A percentile compares a stretch with the other conserved stretches of the same genome.
These are phyloP conservation scores for Macrophomina tecta DNA, from an alignment of 2,329 filamentous ascomycete species.

Conservation along the genomic window DNA sequence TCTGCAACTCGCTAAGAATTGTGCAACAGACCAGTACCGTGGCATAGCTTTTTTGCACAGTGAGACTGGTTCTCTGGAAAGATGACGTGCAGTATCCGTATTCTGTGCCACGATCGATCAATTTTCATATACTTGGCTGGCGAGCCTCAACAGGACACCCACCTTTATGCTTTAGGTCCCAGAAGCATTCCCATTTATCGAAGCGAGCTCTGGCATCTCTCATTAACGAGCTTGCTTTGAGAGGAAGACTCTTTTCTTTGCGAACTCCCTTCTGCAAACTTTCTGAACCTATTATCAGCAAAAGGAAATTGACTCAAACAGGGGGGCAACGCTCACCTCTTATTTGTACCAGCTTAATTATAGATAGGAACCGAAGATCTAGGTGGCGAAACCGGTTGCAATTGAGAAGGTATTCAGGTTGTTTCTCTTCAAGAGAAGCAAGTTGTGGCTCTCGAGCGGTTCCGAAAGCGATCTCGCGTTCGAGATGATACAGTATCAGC, in stretches of 20 bases:
- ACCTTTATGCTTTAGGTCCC: constrained; percentile 3
- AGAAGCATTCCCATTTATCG: not conserved
- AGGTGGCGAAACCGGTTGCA: not conserved
- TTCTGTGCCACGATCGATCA: not conserved
- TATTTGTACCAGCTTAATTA: constrained; percentile 1
- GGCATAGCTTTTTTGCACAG: constrained; percentile 3
- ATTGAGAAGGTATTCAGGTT: not conserved
- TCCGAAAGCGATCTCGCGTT: constrained; percentile 17
- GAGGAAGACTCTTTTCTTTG: not conserved
- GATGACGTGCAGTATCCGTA: not conserved
- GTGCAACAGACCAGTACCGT: not conserved
- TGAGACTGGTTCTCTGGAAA: not conserved
- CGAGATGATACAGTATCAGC: constrained; percentile 15
- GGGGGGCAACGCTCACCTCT: not conserved
- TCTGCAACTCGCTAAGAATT: not conserved
- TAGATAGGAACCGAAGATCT: constrained; percentile 9
- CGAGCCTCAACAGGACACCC: not conserved
- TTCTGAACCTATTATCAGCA: not conserved
- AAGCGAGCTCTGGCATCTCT: not conserved
- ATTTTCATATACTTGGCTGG: not conserved
- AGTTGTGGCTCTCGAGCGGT: constrained; percentile 5
- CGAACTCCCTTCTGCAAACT: not conserved
- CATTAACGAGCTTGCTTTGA: not conserved
- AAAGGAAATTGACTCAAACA: no score
- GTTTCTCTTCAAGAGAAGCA: not conserved